Base-by-base conservation (phyloP, 345 rosid genomes). In the Heritiera fomes region DNA sequence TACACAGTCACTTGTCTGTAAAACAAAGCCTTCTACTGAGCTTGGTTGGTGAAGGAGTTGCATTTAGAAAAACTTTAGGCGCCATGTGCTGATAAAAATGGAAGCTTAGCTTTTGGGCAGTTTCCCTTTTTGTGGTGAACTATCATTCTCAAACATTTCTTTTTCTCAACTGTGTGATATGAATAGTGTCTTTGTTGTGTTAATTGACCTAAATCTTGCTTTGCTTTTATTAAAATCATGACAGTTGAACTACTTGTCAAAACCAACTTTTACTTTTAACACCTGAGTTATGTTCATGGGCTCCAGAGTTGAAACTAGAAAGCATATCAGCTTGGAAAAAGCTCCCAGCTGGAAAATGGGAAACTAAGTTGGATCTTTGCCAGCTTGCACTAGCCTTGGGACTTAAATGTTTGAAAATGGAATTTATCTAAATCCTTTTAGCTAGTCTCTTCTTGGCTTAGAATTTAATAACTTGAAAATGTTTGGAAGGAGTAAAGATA, bases 241-340 rank as follows among this genome's bases (percentile, higher is more conserved):
- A 34, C 20, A 43, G 65, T 60, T 41, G 23, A 34, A 40, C 71
- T 6, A 23, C 11, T 10, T 78, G 32, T 5, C 64, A 40, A 78
- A 14, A 20, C 32, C 61, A n/a, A 30, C 64, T 47, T 28, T 40
- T 9, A 9, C 47, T 23, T 79, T 83, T 82, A 83, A 77, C 80
- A 82, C 41, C 2, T 47, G 64, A 9, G 43, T 46, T 63, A 34
- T n/a, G 23, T 40, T 75, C 40, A 41, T 67, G 45, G 30, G 76
- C 75, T 28, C 38, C 53, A 17, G 78, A 28, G 60, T 78, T 78
- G 67, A 73, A 8, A 81, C 55, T 34, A 45, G 30, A 47, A n/a
- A 23, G 18, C 13, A 20, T 30, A 40, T 45, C 55, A 71, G 41
- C 62, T 73, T 40, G 45, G 7, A 55, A 41, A 73, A 71, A 14